Percentiles rank a stretch among this genome's conserved stretches.
These are phyloP conservation scores for Ophiostoma populinum DNA, from an alignment of 2,329 filamentous ascomycete species.

Conservation along the genomic window DNA sequence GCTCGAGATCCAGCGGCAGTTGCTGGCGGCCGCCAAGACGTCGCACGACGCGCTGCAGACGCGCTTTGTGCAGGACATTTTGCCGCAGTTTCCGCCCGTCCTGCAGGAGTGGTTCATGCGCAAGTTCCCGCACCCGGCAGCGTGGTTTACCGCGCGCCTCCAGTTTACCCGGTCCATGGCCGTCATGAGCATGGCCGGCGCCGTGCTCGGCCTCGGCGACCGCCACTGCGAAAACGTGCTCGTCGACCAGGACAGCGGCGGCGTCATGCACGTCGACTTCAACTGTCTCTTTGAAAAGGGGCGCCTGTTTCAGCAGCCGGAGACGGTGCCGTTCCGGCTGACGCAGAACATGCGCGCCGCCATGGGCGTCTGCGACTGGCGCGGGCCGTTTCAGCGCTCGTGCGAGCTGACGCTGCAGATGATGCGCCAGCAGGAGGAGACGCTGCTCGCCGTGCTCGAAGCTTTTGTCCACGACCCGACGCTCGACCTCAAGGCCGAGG, in stretches of 20 bases:
- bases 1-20: constrained; percentile 42
- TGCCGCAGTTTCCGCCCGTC: constrained; percentile 58
- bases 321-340: constrained; percentile 85
- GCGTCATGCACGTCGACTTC: constrained; percentile 95
- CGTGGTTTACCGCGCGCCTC: constrained; percentile 80
- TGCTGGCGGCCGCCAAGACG: no score
- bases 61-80: constrained; percentile 49
- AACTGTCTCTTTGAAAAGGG: constrained; percentile 99
- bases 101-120: constrained; percentile 92
- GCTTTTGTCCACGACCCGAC: constrained; percentile 96
- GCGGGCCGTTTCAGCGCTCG: constrained; percentile 80
- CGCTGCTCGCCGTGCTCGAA: constrained; percentile 91
- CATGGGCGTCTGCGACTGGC: constrained; percentile 87
- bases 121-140: constrained; percentile 79
- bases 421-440: constrained; percentile 82
- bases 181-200: constrained; percentile 99
- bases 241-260: constrained; percentile 83
- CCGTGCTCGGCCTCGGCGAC: constrained; percentile 83
- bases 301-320: constrained; percentile 83
- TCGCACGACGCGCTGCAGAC: constrained; percentile 46
- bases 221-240: constrained; percentile 95
- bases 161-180: constrained; percentile 86
- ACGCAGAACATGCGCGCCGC: constrained; percentile 98
- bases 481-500: constrained; percentile 54
- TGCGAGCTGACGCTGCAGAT: constrained; percentile 77